Evolutionary conservation across 2,329 filamentous ascomycete genomes (phyloP).

Genomic region (Septoria petroselini): DNA sequence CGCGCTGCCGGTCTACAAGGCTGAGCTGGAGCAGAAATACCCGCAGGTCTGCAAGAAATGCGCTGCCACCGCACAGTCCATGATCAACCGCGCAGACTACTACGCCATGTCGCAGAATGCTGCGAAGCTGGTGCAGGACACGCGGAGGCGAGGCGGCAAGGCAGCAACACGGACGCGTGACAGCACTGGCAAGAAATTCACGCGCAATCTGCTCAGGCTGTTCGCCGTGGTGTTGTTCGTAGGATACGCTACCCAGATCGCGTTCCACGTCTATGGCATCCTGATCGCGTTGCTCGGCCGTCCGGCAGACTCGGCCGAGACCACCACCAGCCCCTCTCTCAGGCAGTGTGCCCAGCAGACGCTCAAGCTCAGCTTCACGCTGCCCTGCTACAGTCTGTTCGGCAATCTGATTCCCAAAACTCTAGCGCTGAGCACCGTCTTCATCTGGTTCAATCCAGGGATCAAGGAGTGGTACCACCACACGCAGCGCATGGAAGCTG

Average conservation of each 20-base stretch:
- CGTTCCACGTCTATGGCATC: slow-evolving; percentile 34
- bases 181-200: slow-evolving; percentile 39
- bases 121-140: slow-evolving; percentile 69
- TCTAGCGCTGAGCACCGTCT: slow-evolving; percentile 25
- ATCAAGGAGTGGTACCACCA: slow-evolving; percentile 34
- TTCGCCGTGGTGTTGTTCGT: slow-evolving; percentile 26
- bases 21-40: slow-evolving; percentile 74
- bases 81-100: slow-evolving; percentile 36
- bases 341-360: slow-evolving; percentile 23
- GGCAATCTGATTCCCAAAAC: slow-evolving; percentile 27
- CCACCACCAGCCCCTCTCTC: slow-evolving; percentile 17
- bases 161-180: slow-evolving; percentile 48
- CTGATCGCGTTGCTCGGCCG: slow-evolving; percentile 12
- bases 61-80: slow-evolving; percentile 64
- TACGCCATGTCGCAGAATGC: slow-evolving; percentile 34
- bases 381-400: slow-evolving; percentile 28
- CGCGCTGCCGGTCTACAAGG: slow-evolving; percentile 67
- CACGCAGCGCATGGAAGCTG: slow-evolving; percentile 30
- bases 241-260: slow-evolving; percentile 29
- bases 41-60: slow-evolving; percentile 84
- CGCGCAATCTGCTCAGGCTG: slow-evolving; percentile 28
- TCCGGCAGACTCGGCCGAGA: slow-evolving; percentile 4
- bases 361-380: slow-evolving; percentile 19
- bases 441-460: slow-evolving; percentile 38
- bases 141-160: slow-evolving; percentile 38